Percentiles rank a stretch among this genome's conserved stretches.
Evolutionary conservation across 352 stramenopile species (phyloP).

Genomic region (Globisporangium sylvaticum): DNA sequence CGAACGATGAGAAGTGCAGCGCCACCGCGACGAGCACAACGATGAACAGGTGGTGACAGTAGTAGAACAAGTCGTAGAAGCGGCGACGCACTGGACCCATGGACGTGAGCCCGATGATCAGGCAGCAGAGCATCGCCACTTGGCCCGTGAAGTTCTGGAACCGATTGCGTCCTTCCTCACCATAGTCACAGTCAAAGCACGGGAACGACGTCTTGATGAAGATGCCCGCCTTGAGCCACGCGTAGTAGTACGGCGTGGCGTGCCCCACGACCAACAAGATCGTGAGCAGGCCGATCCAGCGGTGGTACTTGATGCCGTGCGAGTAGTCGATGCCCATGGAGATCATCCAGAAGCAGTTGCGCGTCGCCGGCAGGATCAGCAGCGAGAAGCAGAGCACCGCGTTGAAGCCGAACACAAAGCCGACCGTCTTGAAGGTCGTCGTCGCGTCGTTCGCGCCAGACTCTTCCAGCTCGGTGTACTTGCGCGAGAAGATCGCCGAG

Average conservation of each 20-base stretch:
- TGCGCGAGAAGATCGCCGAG: constrained; percentile 69
- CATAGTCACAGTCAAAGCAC: constrained; percentile 70
- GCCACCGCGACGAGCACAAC: constrained; percentile 61
- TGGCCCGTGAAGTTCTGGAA: constrained; percentile 78
- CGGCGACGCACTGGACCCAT: constrained; percentile 62
- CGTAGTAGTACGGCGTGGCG: constrained; percentile 69
- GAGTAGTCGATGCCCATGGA: constrained; percentile 85
- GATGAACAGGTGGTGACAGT: constrained; percentile 86
- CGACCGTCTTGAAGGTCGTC: constrained; percentile 46
- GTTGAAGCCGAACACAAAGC: constrained; percentile 73
- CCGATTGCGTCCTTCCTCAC: constrained; percentile 50
- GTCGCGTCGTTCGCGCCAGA: constrained; percentile 37
- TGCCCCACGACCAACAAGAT: constrained; percentile 62
- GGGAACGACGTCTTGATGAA: constrained; percentile 57
- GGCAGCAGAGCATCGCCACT: constrained; percentile 57
- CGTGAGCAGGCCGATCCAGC: constrained; percentile 76
- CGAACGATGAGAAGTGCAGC: constrained; percentile 75
- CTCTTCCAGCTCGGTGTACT: constrained; percentile 47
- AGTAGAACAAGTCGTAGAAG: constrained; percentile 88
- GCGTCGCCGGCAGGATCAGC: constrained; percentile 55
- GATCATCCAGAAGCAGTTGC: constrained; percentile 84
- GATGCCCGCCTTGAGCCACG: constrained; percentile 52
- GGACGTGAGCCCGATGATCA: constrained; percentile 77
- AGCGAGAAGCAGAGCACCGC: constrained; percentile 63
- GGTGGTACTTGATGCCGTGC: constrained; percentile 85